phyloP scores from a whole-genome alignment of 371 early-diverging fungal genomes.

The Mucor mucedo region DNA sequence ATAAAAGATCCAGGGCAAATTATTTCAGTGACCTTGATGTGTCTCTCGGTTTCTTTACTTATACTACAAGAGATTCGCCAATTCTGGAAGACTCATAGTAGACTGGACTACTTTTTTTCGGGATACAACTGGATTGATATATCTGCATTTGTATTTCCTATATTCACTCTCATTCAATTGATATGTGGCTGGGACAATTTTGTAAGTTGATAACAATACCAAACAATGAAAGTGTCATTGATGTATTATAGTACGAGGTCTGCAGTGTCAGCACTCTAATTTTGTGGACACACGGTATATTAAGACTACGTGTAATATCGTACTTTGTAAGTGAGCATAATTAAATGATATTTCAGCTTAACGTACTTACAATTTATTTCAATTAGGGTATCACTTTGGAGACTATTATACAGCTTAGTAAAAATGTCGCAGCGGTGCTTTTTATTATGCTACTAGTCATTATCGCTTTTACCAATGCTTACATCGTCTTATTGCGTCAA shows the following conservation, averaged over 20 bases:
- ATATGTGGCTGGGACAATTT: background rate
- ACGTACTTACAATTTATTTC: background rate
- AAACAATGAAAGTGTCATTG: background rate
- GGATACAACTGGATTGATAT: conserved; percentile 18
- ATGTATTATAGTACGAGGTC: conserved; percentile 9
- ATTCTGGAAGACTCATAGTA: background rate
- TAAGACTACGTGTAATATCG: conserved; percentile 11
- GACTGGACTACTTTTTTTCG: conserved; percentile 6
- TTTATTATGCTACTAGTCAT: conserved; percentile 16
- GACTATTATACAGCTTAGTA: conserved; percentile 12
- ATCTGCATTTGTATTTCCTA: conserved; percentile 8
- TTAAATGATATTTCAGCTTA: background rate
- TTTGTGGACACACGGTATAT: conserved; percentile 18
- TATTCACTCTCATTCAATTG: conserved; percentile 1
- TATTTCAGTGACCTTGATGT: conserved; percentile 9
- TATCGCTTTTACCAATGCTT: conserved; percentile 22
- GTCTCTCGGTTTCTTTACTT: conserved; percentile 1
- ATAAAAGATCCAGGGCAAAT: background rate
- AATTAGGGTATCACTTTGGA: conserved; percentile 18
- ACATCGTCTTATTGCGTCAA: conserved; percentile 9
- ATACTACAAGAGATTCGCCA: conserved; percentile 9
- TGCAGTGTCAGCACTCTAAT: conserved; percentile 5
- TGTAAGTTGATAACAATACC: background rate
- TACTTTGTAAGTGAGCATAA: conserved; percentile 10
- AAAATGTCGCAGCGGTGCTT: conserved; percentile 9